Evolutionary conservation across 2,329 filamentous ascomycete species (phyloP).

Genomic region (Alternaria conjuncta): DNA sequence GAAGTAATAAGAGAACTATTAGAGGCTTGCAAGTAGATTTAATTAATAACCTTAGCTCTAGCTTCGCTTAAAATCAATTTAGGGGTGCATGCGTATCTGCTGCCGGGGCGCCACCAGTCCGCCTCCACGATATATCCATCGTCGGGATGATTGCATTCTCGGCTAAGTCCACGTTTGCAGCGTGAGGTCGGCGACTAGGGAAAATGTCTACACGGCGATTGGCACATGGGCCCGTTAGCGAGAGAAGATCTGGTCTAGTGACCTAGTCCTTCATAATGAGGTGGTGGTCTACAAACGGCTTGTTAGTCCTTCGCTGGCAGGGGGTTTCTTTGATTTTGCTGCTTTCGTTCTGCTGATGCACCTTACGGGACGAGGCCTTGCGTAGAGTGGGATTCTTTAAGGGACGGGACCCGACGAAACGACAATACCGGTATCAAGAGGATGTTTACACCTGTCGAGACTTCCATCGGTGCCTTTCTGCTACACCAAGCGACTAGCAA

Average conservation of each 20-base stretch:
- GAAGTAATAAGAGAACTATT: no score
- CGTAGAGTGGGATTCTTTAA: not conserved
- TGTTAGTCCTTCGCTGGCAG: not conserved
- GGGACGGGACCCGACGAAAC: not conserved
- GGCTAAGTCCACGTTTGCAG: slow-evolving; percentile 17
- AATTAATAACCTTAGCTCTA: no score
- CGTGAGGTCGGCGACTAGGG: slow-evolving; percentile 28
- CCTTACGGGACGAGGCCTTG: not conserved
- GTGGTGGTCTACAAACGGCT: slow-evolving; percentile 2
- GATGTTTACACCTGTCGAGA: slow-evolving; percentile 63
- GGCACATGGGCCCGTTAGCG: slow-evolving; percentile 8
- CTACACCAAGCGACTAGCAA: slow-evolving; percentile 59
- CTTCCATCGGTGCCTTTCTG: slow-evolving; percentile 58
- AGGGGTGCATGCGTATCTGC: slow-evolving; percentile 9
- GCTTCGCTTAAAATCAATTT: no score
- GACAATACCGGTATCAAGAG: not conserved
- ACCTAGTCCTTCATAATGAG: slow-evolving; percentile 4
- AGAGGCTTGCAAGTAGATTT: no score
- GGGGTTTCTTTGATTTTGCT: not conserved
- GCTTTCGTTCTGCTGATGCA: not conserved
- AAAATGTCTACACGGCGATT: slow-evolving; percentile 14
- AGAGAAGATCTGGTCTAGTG: slow-evolving; percentile 12
- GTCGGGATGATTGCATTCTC: slow-evolving; percentile 2
- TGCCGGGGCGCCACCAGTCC: slow-evolving; percentile 19
- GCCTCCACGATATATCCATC: slow-evolving; percentile 1